Percentiles rank a stretch among this genome's conserved stretches.
phyloP scores from a whole-genome alignment of 306 rosid species.

The Trifolium subterraneum region DNA sequence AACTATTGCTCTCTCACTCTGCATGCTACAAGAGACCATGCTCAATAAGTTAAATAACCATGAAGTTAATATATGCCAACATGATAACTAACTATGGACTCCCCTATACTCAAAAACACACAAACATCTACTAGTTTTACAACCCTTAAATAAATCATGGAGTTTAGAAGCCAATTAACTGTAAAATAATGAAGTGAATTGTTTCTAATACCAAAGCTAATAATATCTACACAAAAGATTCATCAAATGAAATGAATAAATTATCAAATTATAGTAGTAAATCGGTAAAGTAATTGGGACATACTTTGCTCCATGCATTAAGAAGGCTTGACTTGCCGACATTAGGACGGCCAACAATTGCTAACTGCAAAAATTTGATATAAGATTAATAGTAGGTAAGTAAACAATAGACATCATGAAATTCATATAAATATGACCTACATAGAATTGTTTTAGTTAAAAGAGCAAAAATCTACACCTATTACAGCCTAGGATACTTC shows the following conservation, averaged over 20 bases:
- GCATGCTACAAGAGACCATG: slow-evolving; percentile 73
- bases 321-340: slow-evolving; percentile 99
- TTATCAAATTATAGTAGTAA: slow-evolving; percentile 18
- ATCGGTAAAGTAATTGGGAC: slow-evolving; percentile 41
- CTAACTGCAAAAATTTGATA: slow-evolving; percentile 67
- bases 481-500: not conserved
- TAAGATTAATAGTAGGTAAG: slow-evolving; percentile 35
- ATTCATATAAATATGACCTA: slow-evolving; percentile 20
- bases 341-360: slow-evolving; percentile 96
- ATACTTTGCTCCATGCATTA: slow-evolving; percentile 99
- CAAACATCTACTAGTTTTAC: not conserved
- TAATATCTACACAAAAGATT: slow-evolving; percentile 22
- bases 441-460: not conserved
- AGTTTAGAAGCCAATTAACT: slow-evolving; percentile 30
- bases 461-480: slow-evolving; percentile 1
- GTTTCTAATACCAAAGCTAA: slow-evolving; percentile 27
- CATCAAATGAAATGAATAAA: slow-evolving; percentile 26
- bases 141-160: slow-evolving; percentile 25
- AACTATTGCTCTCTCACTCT: slow-evolving; percentile 99
- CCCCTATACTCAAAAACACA: not conserved
- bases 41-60: slow-evolving; percentile 55
- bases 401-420: slow-evolving; percentile 9
- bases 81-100: slow-evolving; percentile 6
- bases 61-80: not conserved
- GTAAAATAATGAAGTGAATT: slow-evolving; percentile 10